Percentiles rank a stretch among this genome's conserved stretches.
phyloP scores from a whole-genome alignment of 2,329 filamentous ascomycete species.

The Claviceps monticola region DNA sequence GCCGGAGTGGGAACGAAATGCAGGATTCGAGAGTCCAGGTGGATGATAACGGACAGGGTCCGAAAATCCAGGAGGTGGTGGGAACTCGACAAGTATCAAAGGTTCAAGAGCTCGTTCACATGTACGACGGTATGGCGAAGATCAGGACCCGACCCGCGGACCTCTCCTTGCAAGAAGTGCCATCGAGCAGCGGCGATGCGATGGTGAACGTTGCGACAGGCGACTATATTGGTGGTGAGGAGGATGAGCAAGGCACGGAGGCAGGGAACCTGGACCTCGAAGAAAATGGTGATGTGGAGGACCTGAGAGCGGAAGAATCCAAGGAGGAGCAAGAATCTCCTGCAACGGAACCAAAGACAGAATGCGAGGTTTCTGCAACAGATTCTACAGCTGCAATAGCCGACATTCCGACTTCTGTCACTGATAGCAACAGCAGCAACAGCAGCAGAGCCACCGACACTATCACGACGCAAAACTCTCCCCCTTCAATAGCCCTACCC shows the following conservation, averaged over 20 bases:
- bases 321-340: too few species aligned
- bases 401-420: background rate
- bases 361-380: background rate
- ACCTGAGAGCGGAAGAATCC: background rate
- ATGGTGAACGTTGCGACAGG: background rate
- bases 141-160: background rate
- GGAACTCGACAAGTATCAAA: constrained; percentile 24
- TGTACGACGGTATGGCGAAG: constrained; percentile 32
- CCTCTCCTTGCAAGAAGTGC: background rate
- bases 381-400: background rate
- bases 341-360: background rate
- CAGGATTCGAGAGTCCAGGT: too few species aligned
- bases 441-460: background rate
- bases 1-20: too few species aligned
- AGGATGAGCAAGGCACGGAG: background rate
- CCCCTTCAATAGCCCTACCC: constrained; percentile 7
- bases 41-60: too few species aligned
- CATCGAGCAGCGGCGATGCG: background rate
- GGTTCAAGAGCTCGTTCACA: constrained; percentile 35
- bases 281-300: background rate
- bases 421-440: background rate
- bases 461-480: constrained; percentile 1
- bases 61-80: constrained; percentile 2
- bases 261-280: background rate
- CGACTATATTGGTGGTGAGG: background rate